Conservation (phyloP, 306 rosid genomes). For the Rubus parviflorus region DNA sequence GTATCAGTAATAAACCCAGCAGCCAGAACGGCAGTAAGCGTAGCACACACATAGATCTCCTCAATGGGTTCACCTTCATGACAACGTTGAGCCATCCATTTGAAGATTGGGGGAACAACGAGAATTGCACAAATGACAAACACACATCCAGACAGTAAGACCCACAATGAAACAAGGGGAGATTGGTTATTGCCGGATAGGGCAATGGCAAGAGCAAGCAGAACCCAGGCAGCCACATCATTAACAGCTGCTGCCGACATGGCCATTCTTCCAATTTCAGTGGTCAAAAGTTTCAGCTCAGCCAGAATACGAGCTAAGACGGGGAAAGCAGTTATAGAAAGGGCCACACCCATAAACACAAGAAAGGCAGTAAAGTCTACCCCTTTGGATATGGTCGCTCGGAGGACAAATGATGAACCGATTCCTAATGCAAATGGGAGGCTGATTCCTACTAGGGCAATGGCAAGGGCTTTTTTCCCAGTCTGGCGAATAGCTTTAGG, state of each 20-base stretch:
- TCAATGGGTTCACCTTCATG: slow-evolving; percentile 71
- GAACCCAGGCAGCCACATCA: slow-evolving; percentile 89
- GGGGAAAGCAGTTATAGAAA: slow-evolving; percentile 89
- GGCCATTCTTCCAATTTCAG: slow-evolving; percentile 70
- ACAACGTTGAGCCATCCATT: slow-evolving; percentile 61
- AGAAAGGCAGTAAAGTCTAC: slow-evolving; percentile 53
- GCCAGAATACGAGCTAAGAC: slow-evolving; percentile 89
- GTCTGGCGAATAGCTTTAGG: slow-evolving; percentile 60
- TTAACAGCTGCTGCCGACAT: slow-evolving; percentile 97
- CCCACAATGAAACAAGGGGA: slow-evolving; percentile 73
- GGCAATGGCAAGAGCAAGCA: slow-evolving; percentile 86
- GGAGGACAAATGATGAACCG: slow-evolving; percentile 68
- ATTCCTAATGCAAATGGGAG: slow-evolving; percentile 79
- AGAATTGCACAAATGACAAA: slow-evolving; percentile 47
- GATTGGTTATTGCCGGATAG: slow-evolving; percentile 61
- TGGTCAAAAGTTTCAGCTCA: slow-evolving; percentile 85
- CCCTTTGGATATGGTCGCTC: slow-evolving; percentile 62
- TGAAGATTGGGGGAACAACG: slow-evolving; percentile 57
- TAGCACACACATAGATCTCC: slow-evolving; percentile 67
- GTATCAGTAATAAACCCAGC: slow-evolving; percentile 78
- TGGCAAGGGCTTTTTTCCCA: slow-evolving; percentile 61
- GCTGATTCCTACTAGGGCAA: slow-evolving; percentile 73
- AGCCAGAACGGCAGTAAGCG: slow-evolving; percentile 65
- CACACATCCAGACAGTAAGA: slow-evolving; percentile 58
- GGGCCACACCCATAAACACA: slow-evolving; percentile 90